These are phyloP conservation scores for Vigna unguiculata DNA, from an alignment of 306 rosid species.

Conservation along the genomic window DNA sequence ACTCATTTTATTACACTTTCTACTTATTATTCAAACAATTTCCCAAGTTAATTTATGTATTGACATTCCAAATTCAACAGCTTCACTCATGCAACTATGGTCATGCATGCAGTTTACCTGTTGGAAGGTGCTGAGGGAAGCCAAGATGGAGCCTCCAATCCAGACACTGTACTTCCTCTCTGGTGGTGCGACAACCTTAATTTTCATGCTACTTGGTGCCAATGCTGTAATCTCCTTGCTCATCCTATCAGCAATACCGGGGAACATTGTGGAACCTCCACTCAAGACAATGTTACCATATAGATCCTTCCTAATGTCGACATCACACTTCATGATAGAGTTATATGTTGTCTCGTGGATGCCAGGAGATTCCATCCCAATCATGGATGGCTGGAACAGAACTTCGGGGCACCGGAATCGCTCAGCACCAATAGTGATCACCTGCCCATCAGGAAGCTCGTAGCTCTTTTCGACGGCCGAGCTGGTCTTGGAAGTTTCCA, in stretches of 20 bases:
- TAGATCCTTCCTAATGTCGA: conserved; percentile 61
- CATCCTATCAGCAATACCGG: conserved; percentile 67
- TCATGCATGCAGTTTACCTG: conserved; percentile 49
- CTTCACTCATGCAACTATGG: conserved; percentile 5
- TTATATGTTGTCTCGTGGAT: conserved; percentile 61
- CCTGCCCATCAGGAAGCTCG: conserved; percentile 67
- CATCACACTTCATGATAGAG: conserved; percentile 67
- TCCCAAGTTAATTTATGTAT: background rate
- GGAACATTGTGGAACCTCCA: conserved; percentile 69
- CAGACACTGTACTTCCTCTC: conserved; percentile 68
- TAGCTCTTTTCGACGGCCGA: conserved; percentile 84
- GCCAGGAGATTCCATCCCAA: conserved; percentile 63
- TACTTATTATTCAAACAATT: conserved; percentile 16
- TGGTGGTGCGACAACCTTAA: conserved; percentile 65
- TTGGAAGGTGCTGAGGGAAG: conserved; percentile 68
- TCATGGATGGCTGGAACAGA: conserved; percentile 64
- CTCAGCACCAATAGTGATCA: conserved; percentile 62
- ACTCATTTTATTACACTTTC: background rate
- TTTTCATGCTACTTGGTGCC: conserved; percentile 67
- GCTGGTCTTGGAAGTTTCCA: conserved; percentile 78
- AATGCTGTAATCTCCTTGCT: conserved; percentile 65
- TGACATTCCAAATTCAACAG: background rate
- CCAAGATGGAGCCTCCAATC: conserved; percentile 68
- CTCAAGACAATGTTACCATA: conserved; percentile 67
- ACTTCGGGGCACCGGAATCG: conserved; percentile 66